Evolutionary conservation across 1,284 basidiomycete species (phyloP).

Genomic region (Pseudozyma sp.): DNA sequence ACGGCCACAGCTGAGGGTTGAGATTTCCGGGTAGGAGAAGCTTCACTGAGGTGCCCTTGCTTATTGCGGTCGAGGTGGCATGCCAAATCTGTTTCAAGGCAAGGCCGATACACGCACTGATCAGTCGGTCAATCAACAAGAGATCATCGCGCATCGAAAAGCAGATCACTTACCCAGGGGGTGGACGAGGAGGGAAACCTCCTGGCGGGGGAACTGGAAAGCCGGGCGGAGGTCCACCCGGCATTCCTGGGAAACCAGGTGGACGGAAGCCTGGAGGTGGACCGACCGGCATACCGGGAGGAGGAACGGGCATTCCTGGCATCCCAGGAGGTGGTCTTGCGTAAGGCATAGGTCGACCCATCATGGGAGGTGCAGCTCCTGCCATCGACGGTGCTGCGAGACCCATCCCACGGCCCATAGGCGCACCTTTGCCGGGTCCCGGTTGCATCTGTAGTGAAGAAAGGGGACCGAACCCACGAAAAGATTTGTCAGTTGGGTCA

Average conservation of each 20-base stretch:
- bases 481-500: neutral
- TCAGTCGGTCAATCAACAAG: slow-evolving; percentile 1
- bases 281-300: slow-evolving; percentile 59
- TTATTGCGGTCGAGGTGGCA: slow-evolving; percentile 50
- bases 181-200: slow-evolving; percentile 42
- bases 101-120: neutral
- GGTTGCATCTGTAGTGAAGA: slow-evolving; percentile 74
- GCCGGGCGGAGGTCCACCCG: slow-evolving; percentile 41
- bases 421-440: slow-evolving; percentile 92
- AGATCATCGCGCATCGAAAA: no score
- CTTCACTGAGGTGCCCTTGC: neutral
- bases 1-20: neutral
- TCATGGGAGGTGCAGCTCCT: slow-evolving; percentile 71
- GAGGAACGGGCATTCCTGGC: slow-evolving; percentile 75
- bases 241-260: slow-evolving; percentile 55
- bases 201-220: slow-evolving; percentile 38
- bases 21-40: neutral
- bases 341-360: slow-evolving; percentile 48
- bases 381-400: slow-evolving; percentile 80
- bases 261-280: slow-evolving; percentile 65
- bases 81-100: slow-evolving; percentile 29
- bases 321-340: slow-evolving; percentile 73
- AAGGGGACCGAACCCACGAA: neutral
- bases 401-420: slow-evolving; percentile 96
- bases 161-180: slow-evolving; percentile 31